phyloP scores from a whole-genome alignment of 2,329 filamentous ascomycete genomes.

The Epichloe coenophiala region DNA sequence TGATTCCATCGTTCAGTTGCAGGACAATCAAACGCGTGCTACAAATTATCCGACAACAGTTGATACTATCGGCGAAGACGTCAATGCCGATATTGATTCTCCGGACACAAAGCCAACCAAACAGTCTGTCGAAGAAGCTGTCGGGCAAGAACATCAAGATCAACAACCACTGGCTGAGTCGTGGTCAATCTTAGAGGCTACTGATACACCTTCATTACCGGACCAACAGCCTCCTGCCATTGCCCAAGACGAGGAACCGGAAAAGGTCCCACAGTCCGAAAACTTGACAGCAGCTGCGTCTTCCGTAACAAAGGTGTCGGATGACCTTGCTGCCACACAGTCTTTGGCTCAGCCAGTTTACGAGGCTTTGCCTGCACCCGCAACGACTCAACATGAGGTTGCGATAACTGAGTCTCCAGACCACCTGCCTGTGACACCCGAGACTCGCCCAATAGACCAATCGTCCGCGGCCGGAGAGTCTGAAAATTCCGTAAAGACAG shows the following conservation, averaged over 20 bases:
- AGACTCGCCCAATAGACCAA: background rate
- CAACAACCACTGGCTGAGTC: background rate
- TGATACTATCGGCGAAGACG: background rate
- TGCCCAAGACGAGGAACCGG: background rate
- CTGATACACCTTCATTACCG: background rate
- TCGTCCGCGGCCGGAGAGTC: no score
- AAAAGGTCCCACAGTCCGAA: background rate
- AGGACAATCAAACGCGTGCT: background rate
- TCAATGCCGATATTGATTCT: background rate
- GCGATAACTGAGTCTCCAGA: background rate
- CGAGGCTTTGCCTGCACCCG: background rate
- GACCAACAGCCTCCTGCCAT: background rate
- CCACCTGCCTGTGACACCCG: background rate
- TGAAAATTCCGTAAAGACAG: background rate
- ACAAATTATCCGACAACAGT: background rate
- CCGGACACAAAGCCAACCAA: background rate
- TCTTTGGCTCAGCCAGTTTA: background rate
- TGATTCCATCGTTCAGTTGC: background rate
- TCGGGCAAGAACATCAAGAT: background rate
- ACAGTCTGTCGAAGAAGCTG: background rate
- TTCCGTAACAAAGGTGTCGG: background rate
- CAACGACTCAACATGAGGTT: background rate
- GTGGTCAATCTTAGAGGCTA: background rate
- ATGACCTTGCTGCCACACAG: background rate
- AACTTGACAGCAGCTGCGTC: background rate